phyloP scores from a whole-genome alignment of 2,329 filamentous ascomycete genomes.

The Dendryphion nanum region DNA sequence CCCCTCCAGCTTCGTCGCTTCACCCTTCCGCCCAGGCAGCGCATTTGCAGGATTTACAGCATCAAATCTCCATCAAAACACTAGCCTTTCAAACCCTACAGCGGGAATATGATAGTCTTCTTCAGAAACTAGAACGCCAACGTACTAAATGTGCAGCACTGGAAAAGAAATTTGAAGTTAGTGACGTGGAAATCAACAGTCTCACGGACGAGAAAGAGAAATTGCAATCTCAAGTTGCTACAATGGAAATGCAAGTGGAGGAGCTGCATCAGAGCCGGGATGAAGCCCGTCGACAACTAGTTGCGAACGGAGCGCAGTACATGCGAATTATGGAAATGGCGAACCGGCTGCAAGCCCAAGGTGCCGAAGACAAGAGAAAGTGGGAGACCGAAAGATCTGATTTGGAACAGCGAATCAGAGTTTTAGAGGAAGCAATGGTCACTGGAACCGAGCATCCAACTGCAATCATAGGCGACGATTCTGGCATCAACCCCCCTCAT shows the following conservation, averaged over 20 bases:
- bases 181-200: conserved; percentile 45
- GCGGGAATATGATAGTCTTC: conserved; percentile 53
- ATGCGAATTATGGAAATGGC: conserved; percentile 53
- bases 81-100: conserved; percentile 54
- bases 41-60: conserved; percentile 52
- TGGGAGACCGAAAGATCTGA: conserved; percentile 41
- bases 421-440: conserved; percentile 37
- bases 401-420: conserved; percentile 35
- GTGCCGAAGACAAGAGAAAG: conserved; percentile 42
- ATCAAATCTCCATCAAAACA: conserved; percentile 55
- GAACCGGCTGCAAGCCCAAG: conserved; percentile 44
- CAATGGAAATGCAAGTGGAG: conserved; percentile 50
- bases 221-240: conserved; percentile 46
- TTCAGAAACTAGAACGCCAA: conserved; percentile 53
- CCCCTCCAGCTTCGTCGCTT: conserved; percentile 19
- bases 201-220: conserved; percentile 52
- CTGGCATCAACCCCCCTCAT: background rate
- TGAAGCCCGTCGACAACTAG: conserved; percentile 42
- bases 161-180: conserved; percentile 44
- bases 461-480: conserved; percentile 2
- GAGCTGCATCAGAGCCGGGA: conserved; percentile 51
- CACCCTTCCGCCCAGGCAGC: conserved; percentile 34
- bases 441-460: conserved; percentile 10
- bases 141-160: conserved; percentile 50
- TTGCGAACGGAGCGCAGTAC: conserved; percentile 50